Evolutionary conservation across 371 early-diverging fungal species (phyloP).

Genomic region (Fennellomyces sp.): DNA sequence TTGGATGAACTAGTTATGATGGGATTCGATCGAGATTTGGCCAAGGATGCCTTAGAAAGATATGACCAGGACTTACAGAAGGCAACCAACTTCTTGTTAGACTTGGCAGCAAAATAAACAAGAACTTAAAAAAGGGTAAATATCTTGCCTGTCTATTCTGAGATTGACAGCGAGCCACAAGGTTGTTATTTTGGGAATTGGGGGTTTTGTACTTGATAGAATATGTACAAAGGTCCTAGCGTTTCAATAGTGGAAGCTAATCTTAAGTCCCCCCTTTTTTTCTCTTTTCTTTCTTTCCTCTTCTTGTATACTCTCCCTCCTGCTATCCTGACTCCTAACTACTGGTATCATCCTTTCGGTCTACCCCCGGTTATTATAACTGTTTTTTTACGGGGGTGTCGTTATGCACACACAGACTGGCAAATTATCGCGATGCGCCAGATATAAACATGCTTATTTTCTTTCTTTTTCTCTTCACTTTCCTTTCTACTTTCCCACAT

Average conservation of each 20-base stretch:
- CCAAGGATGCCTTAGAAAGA: constrained; percentile 65
- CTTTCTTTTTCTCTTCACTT: constrained; percentile 9
- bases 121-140: constrained; percentile 2
- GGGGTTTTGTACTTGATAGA: not conserved
- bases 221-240: constrained; percentile 10
- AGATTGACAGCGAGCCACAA: constrained; percentile 18
- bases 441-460: constrained; percentile 3
- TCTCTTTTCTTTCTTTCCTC: not conserved
- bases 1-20: constrained; percentile 59
- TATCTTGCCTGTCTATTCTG: constrained; percentile 6
- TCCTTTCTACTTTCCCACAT: not conserved
- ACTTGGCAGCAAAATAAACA: constrained; percentile 36
- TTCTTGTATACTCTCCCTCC: not conserved
- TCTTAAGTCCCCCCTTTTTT: not conserved
- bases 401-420: not conserved
- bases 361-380: not conserved
- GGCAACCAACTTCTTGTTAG: constrained; percentile 73
- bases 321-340: constrained; percentile 3
- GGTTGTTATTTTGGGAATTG: constrained; percentile 3
- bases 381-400: not conserved
- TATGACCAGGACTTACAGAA: constrained; percentile 71
- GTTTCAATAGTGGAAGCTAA: not conserved
- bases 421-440: not conserved
- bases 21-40: constrained; percentile 67
- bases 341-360: not conserved